Base-by-base conservation (phyloP, 2,329 filamentous ascomycete genomes). In the Fusarium sp. region DNA sequence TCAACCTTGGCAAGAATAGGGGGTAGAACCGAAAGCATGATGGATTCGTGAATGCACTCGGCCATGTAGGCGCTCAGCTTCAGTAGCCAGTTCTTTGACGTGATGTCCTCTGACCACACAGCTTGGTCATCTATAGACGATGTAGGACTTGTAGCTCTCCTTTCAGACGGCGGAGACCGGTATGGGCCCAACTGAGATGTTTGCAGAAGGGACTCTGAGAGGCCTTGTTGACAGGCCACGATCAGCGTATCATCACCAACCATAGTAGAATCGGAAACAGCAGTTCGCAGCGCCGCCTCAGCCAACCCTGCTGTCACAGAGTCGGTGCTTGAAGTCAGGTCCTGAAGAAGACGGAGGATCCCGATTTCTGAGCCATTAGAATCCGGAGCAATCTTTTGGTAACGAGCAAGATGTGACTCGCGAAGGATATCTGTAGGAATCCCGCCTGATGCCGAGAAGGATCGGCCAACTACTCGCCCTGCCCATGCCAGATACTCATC, bases 401-500 rank as follows among this genome's bases (percentile, higher is more conserved):
- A 91, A 74, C 86, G 83, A 16, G 84, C 82, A 7, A 93, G 81
- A 18, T 84, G 84, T 2, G 90, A 91, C 79, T 93, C 92, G 29
- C 87, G 85, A 2, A 92, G 81, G 54, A 93, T 85, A 58, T 89
- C 89, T 38, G 85, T 80, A 18, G 91, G 89, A 7, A 94, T 87
- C 64, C 90, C 86, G 2, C 95, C 95, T 31, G 91, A 93, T 18
- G 93, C 89, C 42, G 93, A 91, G 82, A 95, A 98, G 0, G 94
- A 92, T 79, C 94, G 90, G 9, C 97, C 96, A 52, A 98, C 86
- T 3, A 95, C 93, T 71, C 92, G 89, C 4, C 94, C 95, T 52
- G 94, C 93, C 97, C 97, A 99, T 1, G 93, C 85, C 1, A 94
- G 85, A 80, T 96, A 98, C 18, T 90, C 88, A 29, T 89, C 84